A percentile compares a stretch with the other conserved stretches of the same genome.
Evolutionary conservation across 805 yeast genomes (phyloP).

Genomic region (Hanseniaspora thailandica): DNA sequence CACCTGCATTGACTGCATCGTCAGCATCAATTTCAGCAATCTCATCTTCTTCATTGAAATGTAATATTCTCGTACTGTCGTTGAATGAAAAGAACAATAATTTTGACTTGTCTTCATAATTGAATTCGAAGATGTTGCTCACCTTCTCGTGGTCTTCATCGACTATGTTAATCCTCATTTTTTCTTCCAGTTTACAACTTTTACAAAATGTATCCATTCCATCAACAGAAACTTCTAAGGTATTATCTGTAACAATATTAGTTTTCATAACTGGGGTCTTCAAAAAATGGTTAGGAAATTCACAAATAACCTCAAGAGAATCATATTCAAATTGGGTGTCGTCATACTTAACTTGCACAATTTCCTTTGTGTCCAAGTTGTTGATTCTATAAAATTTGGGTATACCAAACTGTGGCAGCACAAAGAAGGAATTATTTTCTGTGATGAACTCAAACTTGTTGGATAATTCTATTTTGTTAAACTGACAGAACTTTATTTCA

Average conservation of each 20-base stretch:
- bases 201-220: neutral
- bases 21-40: slow-evolving; percentile 8
- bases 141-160: neutral
- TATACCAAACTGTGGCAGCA: slow-evolving; percentile 6
- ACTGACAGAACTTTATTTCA: neutral
- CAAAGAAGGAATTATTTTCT: neutral
- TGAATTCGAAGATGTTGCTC: neutral
- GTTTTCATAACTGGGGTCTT: neutral
- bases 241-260: neutral
- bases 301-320: neutral
- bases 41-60: slow-evolving; percentile 10
- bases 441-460: neutral
- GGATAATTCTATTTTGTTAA: slow-evolving; percentile 4
- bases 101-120: neutral
- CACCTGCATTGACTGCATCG: slow-evolving; percentile 9
- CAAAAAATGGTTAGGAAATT: slow-evolving; percentile 3
- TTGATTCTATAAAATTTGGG: slow-evolving; percentile 13
- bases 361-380: neutral
- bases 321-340: neutral
- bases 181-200: slow-evolving; percentile 1
- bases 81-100: neutral
- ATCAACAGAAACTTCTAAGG: neutral
- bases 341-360: slow-evolving; percentile 4
- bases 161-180: slow-evolving; percentile 7
- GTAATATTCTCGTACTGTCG: slow-evolving; percentile 6